phyloP scores from a whole-genome alignment of 2,329 filamentous ascomycete species.

The Pseudocercospora cruenta region DNA sequence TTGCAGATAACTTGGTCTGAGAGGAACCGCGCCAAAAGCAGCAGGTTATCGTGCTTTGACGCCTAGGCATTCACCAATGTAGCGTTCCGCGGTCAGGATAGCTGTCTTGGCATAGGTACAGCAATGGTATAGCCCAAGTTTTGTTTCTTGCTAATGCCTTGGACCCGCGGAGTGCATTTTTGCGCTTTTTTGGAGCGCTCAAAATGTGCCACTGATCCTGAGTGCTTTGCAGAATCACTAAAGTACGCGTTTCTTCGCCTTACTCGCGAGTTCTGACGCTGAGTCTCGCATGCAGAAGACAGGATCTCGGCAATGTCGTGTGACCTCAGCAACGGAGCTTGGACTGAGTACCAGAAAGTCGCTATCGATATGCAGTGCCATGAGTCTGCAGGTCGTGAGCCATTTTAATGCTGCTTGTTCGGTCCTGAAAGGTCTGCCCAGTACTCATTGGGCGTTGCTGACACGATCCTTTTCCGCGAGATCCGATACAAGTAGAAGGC shows the following conservation, averaged over 20 bases:
- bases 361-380: background rate
- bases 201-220: background rate
- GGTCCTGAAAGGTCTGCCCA: background rate
- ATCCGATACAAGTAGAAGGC: background rate
- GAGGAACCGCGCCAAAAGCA: background rate
- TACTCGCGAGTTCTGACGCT: background rate
- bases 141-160: background rate
- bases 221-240: background rate
- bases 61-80: background rate
- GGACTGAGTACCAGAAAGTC: background rate
- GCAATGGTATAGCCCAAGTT: background rate
- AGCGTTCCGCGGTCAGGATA: background rate
- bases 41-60: background rate
- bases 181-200: background rate
- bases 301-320: background rate
- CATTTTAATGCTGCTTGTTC: background rate
- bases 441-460: background rate
- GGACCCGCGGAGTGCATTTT: background rate
- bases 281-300: no score
- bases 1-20: background rate
- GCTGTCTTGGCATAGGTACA: background rate
- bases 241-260: no score
- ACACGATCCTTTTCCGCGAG: slow-evolving; percentile 3
- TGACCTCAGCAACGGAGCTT: background rate
- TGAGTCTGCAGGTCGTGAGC: background rate